Base-by-base conservation (phyloP, 345 rosid species). In the Clausena lansium region DNA sequence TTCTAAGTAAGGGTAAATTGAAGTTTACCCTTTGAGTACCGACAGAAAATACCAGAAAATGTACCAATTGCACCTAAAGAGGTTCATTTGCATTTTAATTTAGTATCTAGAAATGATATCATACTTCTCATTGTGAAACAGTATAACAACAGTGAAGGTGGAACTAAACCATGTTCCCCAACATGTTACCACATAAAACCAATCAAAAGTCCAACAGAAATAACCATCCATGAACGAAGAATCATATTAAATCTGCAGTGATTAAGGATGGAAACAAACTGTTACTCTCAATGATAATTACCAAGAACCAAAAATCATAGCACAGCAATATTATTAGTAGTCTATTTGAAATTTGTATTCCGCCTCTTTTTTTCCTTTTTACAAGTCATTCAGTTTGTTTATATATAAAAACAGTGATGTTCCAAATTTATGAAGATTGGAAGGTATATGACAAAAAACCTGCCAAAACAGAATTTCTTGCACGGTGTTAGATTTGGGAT, bases 381-480 rank as follows among this genome's bases (percentile, higher is more conserved):
- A 59, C 14, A 32, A 36, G 27, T 30, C 5, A 38, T 15, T 59
- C 67, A 25, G 67, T 36, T 58, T 36, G 63, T 55, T 52, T 33
- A 13, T 54, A 6, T 11, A 6, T 61, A 60, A n/a, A 54, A 6
- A 66, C 41, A 36, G 0, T 45, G 6, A 27, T 19, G 32, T 17
- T 50, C 68, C 62, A 45, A 47, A 38, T 17, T 72, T 58, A 41
- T 28, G 32, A 25, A 50, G 59, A 35, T 71, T 41, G 45, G 27
- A 58, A 72, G 39, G 35, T 52, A 35, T 10, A 47, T 30, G 33
- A 52, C 54, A 45, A 33, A 36, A 79, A 84, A 96, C 99, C 98
- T 96, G 99, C 99, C 99, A 96, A 74, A 38, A 90, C 74, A 96
- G 91, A 83, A 96, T 94, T 89, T 96, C 99, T 87, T 94, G 99